Percentiles rank a stretch among this genome's conserved stretches.
phyloP scores from a whole-genome alignment of 352 stramenopile species.

The Globisporangium cederbergense region DNA sequence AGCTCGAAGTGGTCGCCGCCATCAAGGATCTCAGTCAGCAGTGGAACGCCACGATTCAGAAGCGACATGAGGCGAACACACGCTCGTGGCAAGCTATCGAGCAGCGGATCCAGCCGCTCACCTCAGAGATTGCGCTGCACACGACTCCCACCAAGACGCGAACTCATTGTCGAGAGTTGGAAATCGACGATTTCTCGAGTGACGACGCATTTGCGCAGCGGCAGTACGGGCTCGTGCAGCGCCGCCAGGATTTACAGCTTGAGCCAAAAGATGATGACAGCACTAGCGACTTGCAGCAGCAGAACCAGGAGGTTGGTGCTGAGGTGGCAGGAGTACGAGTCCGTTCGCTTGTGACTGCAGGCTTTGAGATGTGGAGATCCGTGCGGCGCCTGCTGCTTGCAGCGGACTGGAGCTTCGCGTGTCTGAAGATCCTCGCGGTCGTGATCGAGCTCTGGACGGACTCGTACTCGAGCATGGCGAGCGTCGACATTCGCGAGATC shows the following conservation, averaged over 20 bases:
- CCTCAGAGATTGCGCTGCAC: background rate
- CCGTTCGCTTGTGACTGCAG: background rate
- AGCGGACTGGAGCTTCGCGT: slow-evolving; percentile 27
- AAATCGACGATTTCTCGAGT: background rate
- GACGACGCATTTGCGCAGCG: slow-evolving; percentile 1
- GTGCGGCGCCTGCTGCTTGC: background rate
- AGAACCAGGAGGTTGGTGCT: background rate
- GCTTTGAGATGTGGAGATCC: background rate
- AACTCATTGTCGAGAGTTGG: background rate
- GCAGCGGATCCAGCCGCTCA: background rate
- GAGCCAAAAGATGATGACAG: background rate
- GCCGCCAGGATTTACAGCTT: background rate
- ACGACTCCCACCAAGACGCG: background rate
- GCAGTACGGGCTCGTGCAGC: slow-evolving; percentile 1
- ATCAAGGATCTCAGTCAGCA: background rate
- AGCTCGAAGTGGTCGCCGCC: slow-evolving; percentile 1
- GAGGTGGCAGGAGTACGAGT: background rate
- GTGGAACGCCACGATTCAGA: background rate
- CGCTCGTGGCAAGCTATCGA: background rate
- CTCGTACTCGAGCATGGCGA: slow-evolving; percentile 51
- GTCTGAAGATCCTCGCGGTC: slow-evolving; percentile 30
- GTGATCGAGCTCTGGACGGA: slow-evolving; percentile 45
- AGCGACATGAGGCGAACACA: background rate
- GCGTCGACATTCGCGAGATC: slow-evolving; percentile 56
- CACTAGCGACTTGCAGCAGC: background rate